Conservation (phyloP, 148 eudicot genomes). For the Vaccinium macrocarpon region DNA sequence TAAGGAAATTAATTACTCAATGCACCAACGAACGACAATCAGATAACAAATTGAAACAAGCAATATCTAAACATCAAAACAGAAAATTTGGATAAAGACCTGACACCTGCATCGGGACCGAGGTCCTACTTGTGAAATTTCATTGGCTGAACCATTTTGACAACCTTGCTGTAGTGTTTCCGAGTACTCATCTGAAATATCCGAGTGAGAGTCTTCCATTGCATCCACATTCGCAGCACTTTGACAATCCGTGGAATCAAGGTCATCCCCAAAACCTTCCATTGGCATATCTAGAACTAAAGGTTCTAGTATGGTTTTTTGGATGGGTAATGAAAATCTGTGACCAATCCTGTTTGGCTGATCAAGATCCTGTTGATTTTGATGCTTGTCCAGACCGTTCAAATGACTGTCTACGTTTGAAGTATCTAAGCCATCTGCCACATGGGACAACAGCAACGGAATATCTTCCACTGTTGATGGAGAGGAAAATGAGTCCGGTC, state of each 20-base stretch:
- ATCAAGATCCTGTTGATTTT: conserved; percentile 7
- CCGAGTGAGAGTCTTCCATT: conserved; percentile 27
- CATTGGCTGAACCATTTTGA: conserved; percentile 68
- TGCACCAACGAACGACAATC: not conserved
- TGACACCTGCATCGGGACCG: conserved; percentile 89
- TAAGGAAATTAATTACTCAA: not conserved
- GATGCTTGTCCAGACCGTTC: conserved; percentile 18
- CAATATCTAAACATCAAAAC: not conserved
- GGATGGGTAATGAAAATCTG: conserved; percentile 43
- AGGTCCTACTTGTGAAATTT: conserved; percentile 94
- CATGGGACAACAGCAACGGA: conserved; percentile 86
- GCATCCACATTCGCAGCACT: conserved; percentile 27
- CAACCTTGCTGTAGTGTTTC: conserved; percentile 74
- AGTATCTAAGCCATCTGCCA: conserved; percentile 46
- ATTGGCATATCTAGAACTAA: conserved; percentile 57
- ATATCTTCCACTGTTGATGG: conserved; percentile 68
- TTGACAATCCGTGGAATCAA: conserved; percentile 28
- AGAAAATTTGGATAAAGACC: conserved; percentile 32
- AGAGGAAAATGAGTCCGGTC: conserved; percentile 68
- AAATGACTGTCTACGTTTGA: conserved; percentile 38
- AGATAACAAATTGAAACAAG: not conserved
- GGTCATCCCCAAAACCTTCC: conserved; percentile 79
- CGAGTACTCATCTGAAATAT: conserved; percentile 72
- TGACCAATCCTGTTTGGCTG: conserved; percentile 42
- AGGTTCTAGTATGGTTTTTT: conserved; percentile 57